Base-by-base conservation (phyloP, 805 yeast genomes). In the Ogataea dorogensis region DNA sequence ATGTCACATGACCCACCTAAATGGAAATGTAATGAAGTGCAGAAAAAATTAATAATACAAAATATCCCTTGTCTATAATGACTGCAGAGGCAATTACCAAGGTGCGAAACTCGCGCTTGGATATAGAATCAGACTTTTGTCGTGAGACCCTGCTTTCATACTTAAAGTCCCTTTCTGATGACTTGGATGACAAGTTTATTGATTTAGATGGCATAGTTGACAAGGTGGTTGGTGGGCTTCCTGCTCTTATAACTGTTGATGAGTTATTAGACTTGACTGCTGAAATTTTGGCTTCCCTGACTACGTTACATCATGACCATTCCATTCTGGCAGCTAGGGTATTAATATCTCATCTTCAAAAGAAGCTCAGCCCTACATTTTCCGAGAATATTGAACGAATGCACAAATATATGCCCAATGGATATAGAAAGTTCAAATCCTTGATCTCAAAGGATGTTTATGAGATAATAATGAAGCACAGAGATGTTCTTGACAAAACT, bases 201-300 rank as follows among this genome's bases (percentile, higher is more conserved):
- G 70, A 72, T 33, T 59, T 75, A 8, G 70, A 65, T 22, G 60
- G 67, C 24, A 64, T 71, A 36, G 64, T 77, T 14, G 70, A 65
- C 38, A 67, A 71, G 47, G 72, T 74, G 12, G 61, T 61, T 24
- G 50, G 61, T 1, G 80, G 79, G 14, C 71, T 75, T 14, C 75
- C 76, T 30, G 68, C 65, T 32, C 67, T 65, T 22, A 67, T 74
- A 17, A 65, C 66, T 32, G 64, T 72, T 17, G 61, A 64, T 16
- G 75, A 75, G 28, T 43, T 63, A 7, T 25, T 54, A 4, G 48
- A 50, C 12, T 43, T 61, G 29, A 89, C 96, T 21, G 95, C 98
- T 18, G 98, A 93, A 64, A 86, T 93, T 12, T 84, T 93, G 33
- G 98, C 98, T 17, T 85, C 86, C 50, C 78, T 89, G 88, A 87